phyloP scores from a whole-genome alignment of 2,329 filamentous ascomycete genomes.

The Geosmithia putterillii region DNA sequence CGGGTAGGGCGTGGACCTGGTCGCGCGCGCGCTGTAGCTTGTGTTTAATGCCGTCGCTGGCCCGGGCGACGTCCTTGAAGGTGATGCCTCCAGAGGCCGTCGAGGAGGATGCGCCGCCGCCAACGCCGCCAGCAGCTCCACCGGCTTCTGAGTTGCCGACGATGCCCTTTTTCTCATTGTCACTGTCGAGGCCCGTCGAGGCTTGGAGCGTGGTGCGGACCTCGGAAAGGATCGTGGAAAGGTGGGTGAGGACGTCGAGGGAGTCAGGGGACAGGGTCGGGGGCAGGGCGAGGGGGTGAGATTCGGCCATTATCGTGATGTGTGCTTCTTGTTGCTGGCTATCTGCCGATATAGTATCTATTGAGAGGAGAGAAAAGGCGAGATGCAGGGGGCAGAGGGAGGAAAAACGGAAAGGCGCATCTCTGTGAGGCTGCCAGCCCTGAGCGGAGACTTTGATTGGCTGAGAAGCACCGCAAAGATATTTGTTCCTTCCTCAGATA shows the following conservation, averaged over 20 bases:
- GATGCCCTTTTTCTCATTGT: slow-evolving; percentile 11
- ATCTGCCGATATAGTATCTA: no score
- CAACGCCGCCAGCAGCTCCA: not conserved
- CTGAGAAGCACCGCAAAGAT: no score
- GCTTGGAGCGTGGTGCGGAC: slow-evolving; percentile 43
- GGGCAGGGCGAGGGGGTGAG: slow-evolving; percentile 37
- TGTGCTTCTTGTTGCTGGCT: not conserved
- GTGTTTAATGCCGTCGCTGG: slow-evolving; percentile 68
- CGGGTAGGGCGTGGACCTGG: slow-evolving; percentile 53
- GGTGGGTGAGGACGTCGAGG: slow-evolving; percentile 75
- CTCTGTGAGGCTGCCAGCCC: no score
- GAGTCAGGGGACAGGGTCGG: slow-evolving; percentile 64
- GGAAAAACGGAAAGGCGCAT: no score
- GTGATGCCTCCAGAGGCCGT: slow-evolving; percentile 13
- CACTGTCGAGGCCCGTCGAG: slow-evolving; percentile 23
- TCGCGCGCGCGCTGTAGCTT: slow-evolving; percentile 68
- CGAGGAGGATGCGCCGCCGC: slow-evolving; percentile 2
- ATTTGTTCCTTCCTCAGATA: no score
- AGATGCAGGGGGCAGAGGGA: no score
- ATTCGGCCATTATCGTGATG: not conserved
- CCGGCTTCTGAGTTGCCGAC: slow-evolving; percentile 5
- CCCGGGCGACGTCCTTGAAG: slow-evolving; percentile 66
- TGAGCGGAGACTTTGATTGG: no score
- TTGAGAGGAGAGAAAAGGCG: not conserved
- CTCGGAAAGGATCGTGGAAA: slow-evolving; percentile 65